These are phyloP conservation scores for Hypoxylon rubiginosum DNA, from an alignment of 2,329 filamentous ascomycete genomes.

Conservation along the genomic window DNA sequence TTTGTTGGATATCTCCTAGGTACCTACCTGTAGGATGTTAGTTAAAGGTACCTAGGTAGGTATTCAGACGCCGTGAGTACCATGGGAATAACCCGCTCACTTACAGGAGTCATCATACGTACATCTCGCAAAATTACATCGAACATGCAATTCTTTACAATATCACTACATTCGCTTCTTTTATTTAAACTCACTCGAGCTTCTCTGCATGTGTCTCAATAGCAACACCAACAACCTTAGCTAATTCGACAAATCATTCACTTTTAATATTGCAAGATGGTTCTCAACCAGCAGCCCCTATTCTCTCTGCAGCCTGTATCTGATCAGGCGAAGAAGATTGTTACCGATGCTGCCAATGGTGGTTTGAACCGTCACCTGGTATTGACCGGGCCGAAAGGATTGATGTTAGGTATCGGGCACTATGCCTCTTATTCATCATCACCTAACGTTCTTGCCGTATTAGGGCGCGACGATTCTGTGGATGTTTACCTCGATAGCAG, in stretches of 20 bases:
- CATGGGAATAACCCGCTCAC: no score
- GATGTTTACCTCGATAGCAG: neutral
- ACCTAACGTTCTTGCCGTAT: neutral
- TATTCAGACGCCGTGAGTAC: neutral
- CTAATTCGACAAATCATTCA: neutral
- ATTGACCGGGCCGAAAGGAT: neutral
- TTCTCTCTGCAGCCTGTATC: neutral
- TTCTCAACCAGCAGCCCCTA: neutral
- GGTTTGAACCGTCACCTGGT: neutral
- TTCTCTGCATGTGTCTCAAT: neutral
- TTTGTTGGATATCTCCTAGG: no score
- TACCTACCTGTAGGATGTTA: no score
- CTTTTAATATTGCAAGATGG: neutral
- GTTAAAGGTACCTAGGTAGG: no score
- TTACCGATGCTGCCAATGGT: neutral
- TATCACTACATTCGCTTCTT: neutral
- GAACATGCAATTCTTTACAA: neutral
- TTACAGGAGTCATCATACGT: neutral
- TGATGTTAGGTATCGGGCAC: neutral
- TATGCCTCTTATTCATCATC: neutral
- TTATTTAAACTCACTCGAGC: neutral
- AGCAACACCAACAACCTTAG: neutral
- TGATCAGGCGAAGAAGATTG: neutral
- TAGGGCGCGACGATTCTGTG: neutral
- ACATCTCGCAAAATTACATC: neutral